phyloP scores from a whole-genome alignment of 805 yeast species.

The Spathaspora sp. region DNA sequence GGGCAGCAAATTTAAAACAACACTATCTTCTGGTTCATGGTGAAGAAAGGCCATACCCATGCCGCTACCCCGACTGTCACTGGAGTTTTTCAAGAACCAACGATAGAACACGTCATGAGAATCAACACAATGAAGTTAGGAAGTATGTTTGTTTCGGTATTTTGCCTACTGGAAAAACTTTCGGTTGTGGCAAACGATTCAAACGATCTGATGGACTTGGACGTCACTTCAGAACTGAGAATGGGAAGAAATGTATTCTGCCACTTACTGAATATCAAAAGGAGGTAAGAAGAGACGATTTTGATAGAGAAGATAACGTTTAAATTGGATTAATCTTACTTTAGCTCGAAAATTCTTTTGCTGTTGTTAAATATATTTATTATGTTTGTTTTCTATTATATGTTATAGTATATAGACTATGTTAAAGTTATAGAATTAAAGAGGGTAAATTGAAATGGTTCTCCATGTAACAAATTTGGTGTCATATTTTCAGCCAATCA shows the following conservation, averaged over 20 bases:
- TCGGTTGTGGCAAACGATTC: slow-evolving; percentile 44
- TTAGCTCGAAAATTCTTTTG: no score
- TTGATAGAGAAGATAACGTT: slow-evolving; percentile 1
- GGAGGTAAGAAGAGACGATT: slow-evolving; percentile 19
- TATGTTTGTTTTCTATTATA: neutral
- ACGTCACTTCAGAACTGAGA: slow-evolving; percentile 43
- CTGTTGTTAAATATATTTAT: neutral
- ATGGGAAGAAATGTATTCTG: slow-evolving; percentile 41
- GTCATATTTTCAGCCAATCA: no score
- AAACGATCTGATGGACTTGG: slow-evolving; percentile 46
- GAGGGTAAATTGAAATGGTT: no score
- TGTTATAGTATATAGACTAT: neutral
- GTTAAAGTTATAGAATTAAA: neutral
- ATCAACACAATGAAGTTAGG: slow-evolving; percentile 71
- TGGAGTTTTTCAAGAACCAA: slow-evolving; percentile 61
- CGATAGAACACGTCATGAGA: slow-evolving; percentile 44
- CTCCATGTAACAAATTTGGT: no score
- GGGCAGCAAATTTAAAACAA: slow-evolving; percentile 89
- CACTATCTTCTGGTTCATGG: slow-evolving; percentile 73
- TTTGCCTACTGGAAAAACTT: slow-evolving; percentile 48
- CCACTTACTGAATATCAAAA: slow-evolving; percentile 37
- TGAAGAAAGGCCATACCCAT: slow-evolving; percentile 72
- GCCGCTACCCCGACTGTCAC: slow-evolving; percentile 56
- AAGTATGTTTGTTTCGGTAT: slow-evolving; percentile 68
- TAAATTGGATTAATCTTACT: slow-evolving; percentile 17